Evolutionary conservation across 2,329 filamentous ascomycete genomes (phyloP).

Genomic region (Calonectria naviculata): DNA sequence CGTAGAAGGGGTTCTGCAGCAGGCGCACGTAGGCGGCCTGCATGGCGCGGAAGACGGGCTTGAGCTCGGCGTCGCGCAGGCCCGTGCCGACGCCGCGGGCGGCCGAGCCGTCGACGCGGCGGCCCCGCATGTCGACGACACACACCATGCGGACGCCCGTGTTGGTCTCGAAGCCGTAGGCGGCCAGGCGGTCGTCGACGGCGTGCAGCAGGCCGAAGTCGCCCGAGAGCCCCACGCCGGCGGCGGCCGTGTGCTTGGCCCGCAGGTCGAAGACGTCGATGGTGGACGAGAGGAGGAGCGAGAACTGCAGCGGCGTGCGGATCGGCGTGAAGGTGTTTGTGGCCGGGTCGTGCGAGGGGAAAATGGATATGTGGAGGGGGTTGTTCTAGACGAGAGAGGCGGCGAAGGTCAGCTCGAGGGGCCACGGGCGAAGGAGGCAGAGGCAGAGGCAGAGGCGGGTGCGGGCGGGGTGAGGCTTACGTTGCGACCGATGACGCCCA

Average conservation of each 20-base stretch:
- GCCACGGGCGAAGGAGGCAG: no score
- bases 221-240: slow-evolving; percentile 70
- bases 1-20: slow-evolving; percentile 94
- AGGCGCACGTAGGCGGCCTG: slow-evolving; percentile 92
- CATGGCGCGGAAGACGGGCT: slow-evolving; percentile 89
- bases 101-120: slow-evolving; percentile 55
- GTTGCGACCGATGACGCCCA: slow-evolving; percentile 93
- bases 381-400: slow-evolving; percentile 79
- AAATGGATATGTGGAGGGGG: slow-evolving; percentile 91
- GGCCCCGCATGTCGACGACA: slow-evolving; percentile 89
- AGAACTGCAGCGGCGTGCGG: slow-evolving; percentile 86
- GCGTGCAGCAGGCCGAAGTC: slow-evolving; percentile 94
- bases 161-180: slow-evolving; percentile 97
- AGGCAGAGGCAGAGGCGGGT: no score
- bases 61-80: slow-evolving; percentile 86
- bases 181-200: slow-evolving; percentile 90
- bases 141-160: slow-evolving; percentile 92
- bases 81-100: slow-evolving; percentile 64
- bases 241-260: slow-evolving; percentile 72
- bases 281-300: slow-evolving; percentile 88
- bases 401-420: neutral
- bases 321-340: slow-evolving; percentile 65
- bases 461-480: slow-evolving; percentile 61
- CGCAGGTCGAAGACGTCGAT: slow-evolving; percentile 95
- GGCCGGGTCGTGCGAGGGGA: slow-evolving; percentile 76